Evolutionary conservation across 148 eudicot species (phyloP).

Genomic region (Cornus kousa): DNA sequence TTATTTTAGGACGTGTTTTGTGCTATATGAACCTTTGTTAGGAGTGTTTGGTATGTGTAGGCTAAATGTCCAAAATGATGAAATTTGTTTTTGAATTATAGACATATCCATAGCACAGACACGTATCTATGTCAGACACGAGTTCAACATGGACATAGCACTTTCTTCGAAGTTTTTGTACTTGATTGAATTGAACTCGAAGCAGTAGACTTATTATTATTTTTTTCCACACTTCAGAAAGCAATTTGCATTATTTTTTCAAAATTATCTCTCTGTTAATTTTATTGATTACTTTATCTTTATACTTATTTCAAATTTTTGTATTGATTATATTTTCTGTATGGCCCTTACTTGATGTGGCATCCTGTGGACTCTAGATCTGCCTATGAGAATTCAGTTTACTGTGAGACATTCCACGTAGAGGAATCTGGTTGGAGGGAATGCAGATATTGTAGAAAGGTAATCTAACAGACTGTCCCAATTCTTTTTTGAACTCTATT

Average conservation of each 20-base stretch:
- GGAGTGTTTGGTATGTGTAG: too few species aligned
- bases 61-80: too few species aligned
- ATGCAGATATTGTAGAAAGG: conserved; percentile 89
- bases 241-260: background rate
- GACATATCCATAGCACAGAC: too few species aligned
- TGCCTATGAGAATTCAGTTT: conserved; percentile 62
- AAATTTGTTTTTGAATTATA: too few species aligned
- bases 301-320: background rate
- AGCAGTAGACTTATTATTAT: too few species aligned
- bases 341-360: conserved; percentile 17
- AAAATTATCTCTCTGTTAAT: background rate
- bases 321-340: background rate
- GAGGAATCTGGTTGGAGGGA: conserved; percentile 97
- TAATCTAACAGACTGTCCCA: conserved; percentile 11
- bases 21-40: too few species aligned
- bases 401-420: conserved; percentile 75
- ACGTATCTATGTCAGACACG: too few species aligned
- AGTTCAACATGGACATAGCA: too few species aligned
- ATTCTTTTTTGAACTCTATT: background rate
- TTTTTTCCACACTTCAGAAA: background rate
- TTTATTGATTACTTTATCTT: background rate
- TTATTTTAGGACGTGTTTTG: too few species aligned
- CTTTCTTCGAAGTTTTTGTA: too few species aligned
- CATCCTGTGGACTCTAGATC: conserved; percentile 43
- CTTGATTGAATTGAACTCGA: too few species aligned